Base-by-base conservation (phyloP, 805 yeast species). In the Candida pini region DNA sequence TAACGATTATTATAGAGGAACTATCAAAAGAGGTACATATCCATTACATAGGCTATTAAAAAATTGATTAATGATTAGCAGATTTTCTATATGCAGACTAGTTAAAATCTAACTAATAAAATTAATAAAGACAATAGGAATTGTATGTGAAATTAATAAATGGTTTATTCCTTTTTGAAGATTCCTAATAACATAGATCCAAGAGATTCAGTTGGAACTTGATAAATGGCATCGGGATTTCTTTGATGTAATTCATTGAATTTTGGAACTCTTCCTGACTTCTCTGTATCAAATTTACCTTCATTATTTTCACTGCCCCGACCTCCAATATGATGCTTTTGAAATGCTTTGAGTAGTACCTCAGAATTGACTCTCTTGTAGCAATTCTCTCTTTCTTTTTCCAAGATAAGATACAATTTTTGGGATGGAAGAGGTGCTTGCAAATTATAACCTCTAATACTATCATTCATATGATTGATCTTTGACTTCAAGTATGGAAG, bases 351-450 rank as follows among this genome's bases (percentile, higher is more conserved):
- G 6, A 34, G 39, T 15, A 68, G 19, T 2, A 41, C 38, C 4
- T 58, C 51, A 8, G 13, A 12, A 22, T 22, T 22, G 6, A 64
- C 69, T 9, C 61, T 44, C 5, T 47, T 45, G 39, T 63, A 69
- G 32, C 68, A 64, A 18, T 49, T 38, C 9, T 51, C 50, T 12
- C 74, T 44, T 48, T 78, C 84, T 13, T 53, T 58, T 5, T 68
- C 73, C 3, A 56, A 41, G 1, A 54, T 8, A 10, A 78, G 48
- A 42, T 78, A 78, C n/a, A 74, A 56, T 39, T 68, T 71, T 33
- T 80, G 76, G 0, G 83, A 74, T 0, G 78, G 59, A 31, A 69
- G 42, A 0, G 85, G 85, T 0, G 85, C 82, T 44, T 77, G 83
- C 12, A 78, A 45, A 44, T 78, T 78, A 45, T 78, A 78, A 0